phyloP scores from a whole-genome alignment of 2,329 filamentous ascomycete species.

The Sphaerulina populicola region DNA sequence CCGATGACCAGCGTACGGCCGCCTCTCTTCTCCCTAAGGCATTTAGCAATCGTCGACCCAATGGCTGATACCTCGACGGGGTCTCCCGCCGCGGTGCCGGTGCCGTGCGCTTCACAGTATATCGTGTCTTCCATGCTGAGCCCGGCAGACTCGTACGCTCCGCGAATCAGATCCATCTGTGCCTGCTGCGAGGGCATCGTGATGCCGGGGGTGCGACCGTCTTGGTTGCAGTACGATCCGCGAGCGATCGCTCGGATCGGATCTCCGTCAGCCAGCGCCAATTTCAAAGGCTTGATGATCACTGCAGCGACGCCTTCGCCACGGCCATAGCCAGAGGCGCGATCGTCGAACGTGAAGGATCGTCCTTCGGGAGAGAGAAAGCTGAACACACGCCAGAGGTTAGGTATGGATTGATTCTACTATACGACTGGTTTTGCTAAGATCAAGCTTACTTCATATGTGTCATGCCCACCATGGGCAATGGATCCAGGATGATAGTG shows the following conservation, averaged over 20 bases:
- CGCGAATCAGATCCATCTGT: not conserved
- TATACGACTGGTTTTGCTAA: not conserved
- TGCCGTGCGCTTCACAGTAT: constrained; percentile 20
- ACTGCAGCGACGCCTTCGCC: constrained; percentile 40
- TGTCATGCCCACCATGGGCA: too few species aligned
- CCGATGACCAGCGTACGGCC: constrained; percentile 22
- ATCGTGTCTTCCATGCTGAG: not conserved
- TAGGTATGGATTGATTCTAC: not conserved
- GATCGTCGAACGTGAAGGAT: constrained; percentile 25
- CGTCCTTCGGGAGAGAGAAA: constrained; percentile 30
- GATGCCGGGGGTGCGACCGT: constrained; percentile 29
- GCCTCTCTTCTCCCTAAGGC: too few species aligned
- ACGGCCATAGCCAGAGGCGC: constrained; percentile 44
- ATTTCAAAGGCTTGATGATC: constrained; percentile 41
- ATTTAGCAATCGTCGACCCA: not conserved
- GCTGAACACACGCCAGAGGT: not conserved
- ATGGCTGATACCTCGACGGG: constrained; percentile 8
- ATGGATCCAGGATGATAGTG: too few species aligned
- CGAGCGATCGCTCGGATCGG: constrained; percentile 35
- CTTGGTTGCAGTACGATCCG: constrained; percentile 26
- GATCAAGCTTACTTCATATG: too few species aligned
- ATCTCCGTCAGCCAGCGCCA: constrained; percentile 42
- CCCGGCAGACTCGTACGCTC: not conserved
- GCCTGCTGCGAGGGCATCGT: constrained; percentile 25
- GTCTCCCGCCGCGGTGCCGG: constrained; percentile 21